Evolutionary conservation across 192 early-diverging fungal genomes (phyloP).

Genomic region (Spizellomyces sp.): DNA sequence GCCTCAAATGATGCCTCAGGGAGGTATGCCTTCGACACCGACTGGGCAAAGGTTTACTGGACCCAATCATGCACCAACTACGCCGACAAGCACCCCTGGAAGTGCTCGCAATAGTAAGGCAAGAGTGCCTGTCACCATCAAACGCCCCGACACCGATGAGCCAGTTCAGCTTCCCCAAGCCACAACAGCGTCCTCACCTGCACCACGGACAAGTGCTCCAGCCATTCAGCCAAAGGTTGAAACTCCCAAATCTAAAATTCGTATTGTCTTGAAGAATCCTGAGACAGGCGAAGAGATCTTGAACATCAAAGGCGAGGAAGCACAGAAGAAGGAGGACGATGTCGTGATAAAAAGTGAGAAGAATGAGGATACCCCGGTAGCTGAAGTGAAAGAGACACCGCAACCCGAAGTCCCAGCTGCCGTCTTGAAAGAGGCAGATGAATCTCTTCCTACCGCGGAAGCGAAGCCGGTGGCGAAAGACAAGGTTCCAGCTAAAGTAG

Average conservation of each 20-base stretch:
- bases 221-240: background rate
- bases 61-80: background rate
- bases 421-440: background rate
- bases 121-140: conserved; percentile 3
- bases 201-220: background rate
- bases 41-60: background rate
- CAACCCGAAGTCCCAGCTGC: background rate
- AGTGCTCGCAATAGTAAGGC: background rate
- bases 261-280: conserved; percentile 6
- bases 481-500: background rate
- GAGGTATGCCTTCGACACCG: background rate
- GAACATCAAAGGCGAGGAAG: conserved; percentile 2
- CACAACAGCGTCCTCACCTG: conserved; percentile 4
- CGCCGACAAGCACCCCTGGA: background rate
- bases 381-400: background rate
- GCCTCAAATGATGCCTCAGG: background rate
- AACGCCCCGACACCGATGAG: conserved; percentile 27
- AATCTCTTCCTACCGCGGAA: background rate
- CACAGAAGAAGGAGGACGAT: background rate
- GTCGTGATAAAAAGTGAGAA: background rate
- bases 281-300: background rate
- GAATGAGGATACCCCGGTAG: background rate
- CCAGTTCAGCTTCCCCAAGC: conserved; percentile 14
- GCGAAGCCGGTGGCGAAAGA: background rate
- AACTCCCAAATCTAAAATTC: background rate